Evolutionary conservation across 2,329 filamentous ascomycete genomes (phyloP), one percentile per base, ranked within the genome.

Genomic region (Penicillium sp.): DNA sequence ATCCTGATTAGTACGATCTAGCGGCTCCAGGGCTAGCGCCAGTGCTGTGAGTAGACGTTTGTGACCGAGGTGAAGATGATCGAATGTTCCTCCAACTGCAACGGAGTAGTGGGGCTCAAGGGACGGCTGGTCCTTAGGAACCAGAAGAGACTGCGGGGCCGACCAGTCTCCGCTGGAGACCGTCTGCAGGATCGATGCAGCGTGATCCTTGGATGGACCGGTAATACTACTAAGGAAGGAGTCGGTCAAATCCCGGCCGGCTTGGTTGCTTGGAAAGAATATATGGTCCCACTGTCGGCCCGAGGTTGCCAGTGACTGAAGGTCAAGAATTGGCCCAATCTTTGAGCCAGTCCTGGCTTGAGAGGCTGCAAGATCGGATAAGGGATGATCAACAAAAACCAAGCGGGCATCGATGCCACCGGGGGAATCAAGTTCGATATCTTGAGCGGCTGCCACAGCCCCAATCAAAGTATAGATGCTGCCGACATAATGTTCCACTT

Each of bases 1-100:
- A 1, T 69, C 67, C 0, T 77, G 67, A 25, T 58, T 59, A 18
- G 61, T 57, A 18, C 29, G 68, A 64, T 29, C 74, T 66, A 41
- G 74, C 63, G 83, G 79, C 55, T 84, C 83, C 54, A 89, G 80
- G 15, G 91, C 81, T 53, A 97, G 83, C 0, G 87, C 84, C 0
- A 89, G 90, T 58, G 92, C 92, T n/a, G 92, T 92, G 20, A 99
- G 83, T 20, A 99, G 83, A n/a, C 97, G 81, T 75, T 97, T 99
- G 78, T 99, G 94, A 6, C 94, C 94, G 4, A 90, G 87, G 70
- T 99, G 94, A 22, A 99, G 82, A 74, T 97, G 92, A 72, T 99
- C 94, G 75, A 97, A 99, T 0, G 94, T 99, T 9, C 94, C 94
- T 27, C 93, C 94, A 12, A 97, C 84, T 50, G 88, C 90, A 48